Percentiles rank a stretch among this genome's conserved stretches.
These are phyloP conservation scores for Lentinula novae-zelandiae DNA, from an alignment of 1,284 basidiomycete genomes.

Conservation along the genomic window DNA sequence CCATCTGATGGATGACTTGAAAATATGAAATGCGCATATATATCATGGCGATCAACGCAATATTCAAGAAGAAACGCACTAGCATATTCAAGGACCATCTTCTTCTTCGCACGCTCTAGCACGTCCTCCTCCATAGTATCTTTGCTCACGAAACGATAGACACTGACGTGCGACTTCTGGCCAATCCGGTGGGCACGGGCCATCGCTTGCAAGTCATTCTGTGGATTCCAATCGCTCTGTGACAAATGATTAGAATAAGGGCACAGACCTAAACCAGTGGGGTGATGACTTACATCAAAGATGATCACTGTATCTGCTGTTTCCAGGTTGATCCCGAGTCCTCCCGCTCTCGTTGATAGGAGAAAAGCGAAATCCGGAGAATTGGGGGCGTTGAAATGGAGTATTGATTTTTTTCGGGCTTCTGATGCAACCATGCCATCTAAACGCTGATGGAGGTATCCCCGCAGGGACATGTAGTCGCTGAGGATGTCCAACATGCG, in stretches of 20 bases:
- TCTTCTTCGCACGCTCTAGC: conserved; percentile 96
- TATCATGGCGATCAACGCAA: conserved; percentile 11
- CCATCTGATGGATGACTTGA: conserved; percentile 98
- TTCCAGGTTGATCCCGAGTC: conserved; percentile 97
- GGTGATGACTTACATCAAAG: conserved; percentile 76
- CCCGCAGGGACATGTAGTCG: conserved; percentile 91
- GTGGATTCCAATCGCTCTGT: conserved; percentile 94
- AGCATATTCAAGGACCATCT: conserved; percentile 99
- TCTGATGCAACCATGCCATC: conserved; percentile 97
- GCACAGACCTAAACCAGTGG: background rate
- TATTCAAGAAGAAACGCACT: conserved; percentile 57
- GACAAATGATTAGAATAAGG: background rate
- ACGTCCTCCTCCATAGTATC: conserved; percentile 99
- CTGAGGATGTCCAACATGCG: conserved; percentile 98
- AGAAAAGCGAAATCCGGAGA: conserved; percentile 97
- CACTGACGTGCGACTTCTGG: conserved; percentile 97
- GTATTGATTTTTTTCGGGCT: conserved; percentile 87
- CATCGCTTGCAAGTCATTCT: conserved; percentile 99
- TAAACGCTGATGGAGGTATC: conserved; percentile 94
- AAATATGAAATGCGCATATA: conserved; percentile 4
- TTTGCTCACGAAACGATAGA: conserved; percentile 97
- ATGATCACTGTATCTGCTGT: conserved; percentile 99
- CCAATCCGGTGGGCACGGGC: conserved; percentile 96
- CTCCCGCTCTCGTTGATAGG: conserved; percentile 95
- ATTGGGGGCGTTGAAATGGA: conserved; percentile 94